Conservation (phyloP, 192 early-diverging fungal species). For the Coemansia furcata region DNA sequence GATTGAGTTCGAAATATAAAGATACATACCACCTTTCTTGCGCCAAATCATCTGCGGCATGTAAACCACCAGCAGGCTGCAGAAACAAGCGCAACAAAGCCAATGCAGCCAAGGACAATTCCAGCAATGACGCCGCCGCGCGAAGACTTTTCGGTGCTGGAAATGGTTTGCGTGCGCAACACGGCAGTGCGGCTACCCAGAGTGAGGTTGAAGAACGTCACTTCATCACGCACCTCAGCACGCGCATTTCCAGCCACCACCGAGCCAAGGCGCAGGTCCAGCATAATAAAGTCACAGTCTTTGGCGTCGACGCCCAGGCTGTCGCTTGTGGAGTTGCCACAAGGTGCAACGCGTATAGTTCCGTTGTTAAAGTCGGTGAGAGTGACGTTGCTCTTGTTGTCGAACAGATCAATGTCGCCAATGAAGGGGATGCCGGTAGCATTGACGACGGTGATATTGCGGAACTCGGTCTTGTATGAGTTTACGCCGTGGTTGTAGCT, state of each 20-base stretch:
- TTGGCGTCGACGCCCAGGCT: background rate
- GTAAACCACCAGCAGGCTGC: slow-evolving; percentile 16
- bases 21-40: background rate
- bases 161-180: slow-evolving; percentile 41
- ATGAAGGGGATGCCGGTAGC: slow-evolving; percentile 30
- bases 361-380: slow-evolving; percentile 51
- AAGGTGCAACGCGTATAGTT: slow-evolving; percentile 30
- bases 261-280: slow-evolving; percentile 23
- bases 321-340: slow-evolving; percentile 30
- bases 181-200: slow-evolving; percentile 17
- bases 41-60: background rate
- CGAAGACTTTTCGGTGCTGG: slow-evolving; percentile 23
- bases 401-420: slow-evolving; percentile 37
- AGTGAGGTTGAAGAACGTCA: slow-evolving; percentile 42
- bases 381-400: slow-evolving; percentile 20
- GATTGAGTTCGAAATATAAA: background rate
- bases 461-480: slow-evolving; percentile 32
- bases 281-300: slow-evolving; percentile 34
- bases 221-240: slow-evolving; percentile 21
- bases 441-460: slow-evolving; percentile 41
- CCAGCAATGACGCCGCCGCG: slow-evolving; percentile 35
- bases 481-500: slow-evolving; percentile 28
- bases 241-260: slow-evolving; percentile 35
- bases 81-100: slow-evolving; percentile 17
- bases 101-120: slow-evolving; percentile 38